phyloP scores from a whole-genome alignment of 2,329 filamentous ascomycete genomes.

The Ambrosiella cleistominuta region DNA sequence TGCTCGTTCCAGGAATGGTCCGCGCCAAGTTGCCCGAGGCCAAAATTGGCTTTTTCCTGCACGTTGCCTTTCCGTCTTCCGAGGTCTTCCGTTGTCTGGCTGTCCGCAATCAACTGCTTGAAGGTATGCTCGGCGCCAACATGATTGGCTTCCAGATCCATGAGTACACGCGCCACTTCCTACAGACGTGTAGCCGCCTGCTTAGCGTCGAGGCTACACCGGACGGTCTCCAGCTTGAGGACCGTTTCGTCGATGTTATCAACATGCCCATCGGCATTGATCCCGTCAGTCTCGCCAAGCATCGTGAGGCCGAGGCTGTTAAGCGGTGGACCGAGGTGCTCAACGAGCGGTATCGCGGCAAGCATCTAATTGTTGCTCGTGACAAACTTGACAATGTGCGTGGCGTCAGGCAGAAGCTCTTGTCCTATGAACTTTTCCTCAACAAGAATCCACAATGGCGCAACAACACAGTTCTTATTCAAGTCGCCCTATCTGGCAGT shows the following conservation, averaged over 20 bases:
- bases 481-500: constrained; percentile 79
- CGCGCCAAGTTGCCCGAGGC: constrained; percentile 81
- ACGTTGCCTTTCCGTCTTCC: constrained; percentile 88
- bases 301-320: constrained; percentile 57
- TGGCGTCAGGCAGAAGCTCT: constrained; percentile 80
- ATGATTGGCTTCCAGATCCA: constrained; percentile 84
- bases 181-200: constrained; percentile 86
- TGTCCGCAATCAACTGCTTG: constrained; percentile 67
- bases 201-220: constrained; percentile 78
- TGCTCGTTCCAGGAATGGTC: constrained; percentile 77
- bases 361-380: constrained; percentile 77
- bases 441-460: constrained; percentile 86
- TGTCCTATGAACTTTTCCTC: constrained; percentile 83
- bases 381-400: constrained; percentile 90
- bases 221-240: constrained; percentile 76
- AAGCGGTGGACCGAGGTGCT: constrained; percentile 63
- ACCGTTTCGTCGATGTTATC: constrained; percentile 80
- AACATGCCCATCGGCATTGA: constrained; percentile 83
- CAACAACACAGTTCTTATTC: constrained; percentile 76
- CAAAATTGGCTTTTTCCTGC: constrained; percentile 89
- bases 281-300: constrained; percentile 52
- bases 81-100: constrained; percentile 90
- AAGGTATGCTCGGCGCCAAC: constrained; percentile 86
- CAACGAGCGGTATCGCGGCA: constrained; percentile 68
- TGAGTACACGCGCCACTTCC: constrained; percentile 84